These are phyloP conservation scores for Pachysandra terminalis DNA, from an alignment of 164 flowering plant genomes.

Conservation along the genomic window DNA sequence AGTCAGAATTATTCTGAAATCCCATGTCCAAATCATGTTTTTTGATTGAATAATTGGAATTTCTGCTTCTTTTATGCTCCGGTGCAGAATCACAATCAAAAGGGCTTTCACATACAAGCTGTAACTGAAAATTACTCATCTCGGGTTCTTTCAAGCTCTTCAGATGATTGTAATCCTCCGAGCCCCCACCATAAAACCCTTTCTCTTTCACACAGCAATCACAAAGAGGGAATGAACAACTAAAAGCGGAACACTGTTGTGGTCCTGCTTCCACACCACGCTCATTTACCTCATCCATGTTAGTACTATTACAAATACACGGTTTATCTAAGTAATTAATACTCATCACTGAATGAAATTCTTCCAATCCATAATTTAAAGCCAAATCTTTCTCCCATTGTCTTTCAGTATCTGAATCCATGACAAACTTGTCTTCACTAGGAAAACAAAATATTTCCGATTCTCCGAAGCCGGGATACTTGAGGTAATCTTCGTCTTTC, in stretches of 20 bases:
- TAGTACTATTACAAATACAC: slow-evolving; percentile 17
- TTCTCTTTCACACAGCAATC: slow-evolving; percentile 26
- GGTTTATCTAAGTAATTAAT: slow-evolving; percentile 33
- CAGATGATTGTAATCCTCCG: slow-evolving; percentile 13
- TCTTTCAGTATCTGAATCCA: slow-evolving; percentile 33
- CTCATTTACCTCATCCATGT: slow-evolving; percentile 19
- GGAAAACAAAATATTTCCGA: slow-evolving; percentile 45
- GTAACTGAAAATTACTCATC: slow-evolving; percentile 19
- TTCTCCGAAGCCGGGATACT: slow-evolving; percentile 43
- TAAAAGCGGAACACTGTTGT: no score
- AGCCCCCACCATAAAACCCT: slow-evolving; percentile 16
- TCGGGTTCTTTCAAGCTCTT: slow-evolving; percentile 28
- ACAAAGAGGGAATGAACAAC: slow-evolving; percentile 22
- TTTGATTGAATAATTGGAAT: slow-evolving; percentile 6
- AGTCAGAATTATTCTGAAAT: slow-evolving; percentile 16
- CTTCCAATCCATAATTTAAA: slow-evolving; percentile 25
- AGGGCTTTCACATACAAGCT: slow-evolving; percentile 20
- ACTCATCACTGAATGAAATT: slow-evolving; percentile 23
- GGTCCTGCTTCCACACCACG: slow-evolving; percentile 13
- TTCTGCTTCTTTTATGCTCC: slow-evolving; percentile 13
- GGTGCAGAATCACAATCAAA: slow-evolving; percentile 14
- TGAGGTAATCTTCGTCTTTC: slow-evolving; percentile 48
- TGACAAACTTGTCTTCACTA: slow-evolving; percentile 79
- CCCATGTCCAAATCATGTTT: slow-evolving; percentile 15
- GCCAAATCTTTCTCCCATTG: slow-evolving; percentile 17